Evolutionary conservation across 2,329 filamentous ascomycete species (phyloP).

Genomic region (Sclerotiophoma versabilis): DNA sequence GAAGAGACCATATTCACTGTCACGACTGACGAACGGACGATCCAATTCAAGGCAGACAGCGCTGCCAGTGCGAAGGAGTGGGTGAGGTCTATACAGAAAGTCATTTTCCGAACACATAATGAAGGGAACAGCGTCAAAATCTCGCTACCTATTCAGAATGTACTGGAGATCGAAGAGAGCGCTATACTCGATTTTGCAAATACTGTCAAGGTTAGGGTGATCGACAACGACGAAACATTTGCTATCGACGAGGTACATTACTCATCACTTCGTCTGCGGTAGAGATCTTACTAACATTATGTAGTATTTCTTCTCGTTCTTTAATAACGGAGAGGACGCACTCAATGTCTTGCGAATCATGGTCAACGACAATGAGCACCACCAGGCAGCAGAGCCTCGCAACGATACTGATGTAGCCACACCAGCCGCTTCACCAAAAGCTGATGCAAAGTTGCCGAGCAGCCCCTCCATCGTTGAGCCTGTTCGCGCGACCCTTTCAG

Average conservation of each 20-base stretch:
- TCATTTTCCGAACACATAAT: slow-evolving; percentile 95
- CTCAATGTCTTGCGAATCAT: slow-evolving; percentile 78
- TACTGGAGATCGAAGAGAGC: slow-evolving; percentile 91
- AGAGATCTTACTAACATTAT: slow-evolving; percentile 12
- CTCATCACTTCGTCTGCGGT: neutral
- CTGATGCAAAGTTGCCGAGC: slow-evolving; percentile 19
- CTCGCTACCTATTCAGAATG: slow-evolving; percentile 83
- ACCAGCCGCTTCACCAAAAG: slow-evolving; percentile 22
- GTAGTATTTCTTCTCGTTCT: slow-evolving; percentile 96
- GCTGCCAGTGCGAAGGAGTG: slow-evolving; percentile 89
- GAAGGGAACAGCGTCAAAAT: slow-evolving; percentile 98
- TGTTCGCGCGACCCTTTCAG: slow-evolving; percentile 55
- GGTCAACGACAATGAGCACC: slow-evolving; percentile 67
- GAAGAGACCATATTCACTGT: slow-evolving; percentile 81
- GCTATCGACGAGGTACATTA: slow-evolving; percentile 86
- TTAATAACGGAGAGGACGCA: slow-evolving; percentile 83
- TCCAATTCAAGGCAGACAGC: slow-evolving; percentile 90
- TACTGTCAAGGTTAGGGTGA: slow-evolving; percentile 89
- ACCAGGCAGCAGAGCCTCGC: slow-evolving; percentile 26
- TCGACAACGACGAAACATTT: slow-evolving; percentile 93
- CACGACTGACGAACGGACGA: slow-evolving; percentile 81
- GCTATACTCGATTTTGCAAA: slow-evolving; percentile 91
- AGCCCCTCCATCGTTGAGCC: slow-evolving; percentile 46
- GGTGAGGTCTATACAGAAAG: slow-evolving; percentile 91
- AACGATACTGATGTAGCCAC: slow-evolving; percentile 21